These are phyloP conservation scores for Sphenostylis stenocarpa DNA, from an alignment of 306 rosid species.

Conservation along the genomic window DNA sequence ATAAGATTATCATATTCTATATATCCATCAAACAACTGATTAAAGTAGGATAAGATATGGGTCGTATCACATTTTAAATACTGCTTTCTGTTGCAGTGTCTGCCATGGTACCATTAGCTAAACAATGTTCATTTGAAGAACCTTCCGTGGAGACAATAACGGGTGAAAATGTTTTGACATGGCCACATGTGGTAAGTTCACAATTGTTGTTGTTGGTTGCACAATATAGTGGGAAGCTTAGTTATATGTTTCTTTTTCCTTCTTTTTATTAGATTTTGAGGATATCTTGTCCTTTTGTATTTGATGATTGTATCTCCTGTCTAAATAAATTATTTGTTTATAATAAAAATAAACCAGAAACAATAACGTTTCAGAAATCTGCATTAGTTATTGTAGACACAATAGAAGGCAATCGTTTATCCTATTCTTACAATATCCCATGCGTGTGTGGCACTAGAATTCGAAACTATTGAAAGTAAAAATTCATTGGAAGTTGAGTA, in stretches of 20 bases:
- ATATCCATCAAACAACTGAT: not conserved
- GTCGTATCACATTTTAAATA: not conserved
- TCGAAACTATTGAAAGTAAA: not conserved
- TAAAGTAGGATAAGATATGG: not conserved
- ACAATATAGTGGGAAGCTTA: no score
- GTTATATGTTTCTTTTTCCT: no score
- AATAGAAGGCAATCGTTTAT: not conserved
- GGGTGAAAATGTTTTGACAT: constrained; percentile 94
- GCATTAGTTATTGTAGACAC: not conserved
- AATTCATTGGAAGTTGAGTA: not conserved
- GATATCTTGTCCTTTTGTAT: not conserved
- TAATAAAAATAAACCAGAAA: not conserved
- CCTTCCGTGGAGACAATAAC: constrained; percentile 90
- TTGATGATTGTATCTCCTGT: not conserved
- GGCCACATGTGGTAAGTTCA: constrained; percentile 91
- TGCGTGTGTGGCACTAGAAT: not conserved
- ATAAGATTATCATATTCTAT: not conserved
- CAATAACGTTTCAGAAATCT: no score
- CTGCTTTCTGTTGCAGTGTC: constrained; percentile 72
- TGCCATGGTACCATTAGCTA: constrained; percentile 91
- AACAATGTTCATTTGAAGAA: constrained; percentile 98
- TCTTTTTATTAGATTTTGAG: not conserved
- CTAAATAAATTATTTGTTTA: not conserved
- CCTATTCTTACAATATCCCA: not conserved
- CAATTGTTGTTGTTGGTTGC: not conserved